phyloP scores from a whole-genome alignment of 1,139 yeast genomes.

The Candida glucosophila region DNA sequence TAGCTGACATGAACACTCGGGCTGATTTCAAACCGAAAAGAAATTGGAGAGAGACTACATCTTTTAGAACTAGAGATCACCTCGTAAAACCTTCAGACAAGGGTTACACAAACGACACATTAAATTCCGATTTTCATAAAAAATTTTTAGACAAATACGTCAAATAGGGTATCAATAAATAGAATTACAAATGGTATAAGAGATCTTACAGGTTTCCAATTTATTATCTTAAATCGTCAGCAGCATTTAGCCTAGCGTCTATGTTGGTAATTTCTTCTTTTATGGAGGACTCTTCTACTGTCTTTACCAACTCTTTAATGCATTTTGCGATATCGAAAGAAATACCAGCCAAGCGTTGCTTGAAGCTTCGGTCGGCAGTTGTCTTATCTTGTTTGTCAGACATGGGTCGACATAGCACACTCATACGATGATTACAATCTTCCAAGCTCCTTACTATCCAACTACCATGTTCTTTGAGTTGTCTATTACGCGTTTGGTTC shows the following conservation, averaged over 20 bases:
- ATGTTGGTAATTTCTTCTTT: slow-evolving; percentile 63
- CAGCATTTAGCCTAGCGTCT: slow-evolving; percentile 36
- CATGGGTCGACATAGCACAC: slow-evolving; percentile 45
- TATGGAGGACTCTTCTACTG: slow-evolving; percentile 89
- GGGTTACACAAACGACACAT: slow-evolving; percentile 56
- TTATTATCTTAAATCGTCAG: too few relatives aligned
- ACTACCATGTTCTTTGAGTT: slow-evolving; percentile 80
- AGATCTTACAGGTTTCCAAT: too few relatives aligned
- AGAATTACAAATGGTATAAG: too few relatives aligned
- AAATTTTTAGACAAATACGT: slow-evolving; percentile 63
- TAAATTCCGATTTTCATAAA: slow-evolving; percentile 63
- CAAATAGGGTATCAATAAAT: slow-evolving; percentile 18
- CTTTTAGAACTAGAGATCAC: slow-evolving; percentile 28
- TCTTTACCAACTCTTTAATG: slow-evolving; percentile 89
- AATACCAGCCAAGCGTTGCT: slow-evolving; percentile 89
- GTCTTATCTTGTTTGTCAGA: slow-evolving; percentile 46
- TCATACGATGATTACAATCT: slow-evolving; percentile 80
- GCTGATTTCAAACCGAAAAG: slow-evolving; percentile 19
- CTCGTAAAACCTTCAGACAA: slow-evolving; percentile 33
- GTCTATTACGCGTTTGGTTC: slow-evolving; percentile 78
- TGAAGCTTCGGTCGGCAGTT: slow-evolving; percentile 81
- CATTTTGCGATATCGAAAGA: slow-evolving; percentile 95
- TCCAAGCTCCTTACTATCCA: slow-evolving; percentile 84
- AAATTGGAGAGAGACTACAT: slow-evolving; percentile 51
- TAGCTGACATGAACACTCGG: slow-evolving; percentile 5